Evolutionary conservation across 768 basidiomycete species (phyloP).

Genomic region (Trametopsis cervina): DNA sequence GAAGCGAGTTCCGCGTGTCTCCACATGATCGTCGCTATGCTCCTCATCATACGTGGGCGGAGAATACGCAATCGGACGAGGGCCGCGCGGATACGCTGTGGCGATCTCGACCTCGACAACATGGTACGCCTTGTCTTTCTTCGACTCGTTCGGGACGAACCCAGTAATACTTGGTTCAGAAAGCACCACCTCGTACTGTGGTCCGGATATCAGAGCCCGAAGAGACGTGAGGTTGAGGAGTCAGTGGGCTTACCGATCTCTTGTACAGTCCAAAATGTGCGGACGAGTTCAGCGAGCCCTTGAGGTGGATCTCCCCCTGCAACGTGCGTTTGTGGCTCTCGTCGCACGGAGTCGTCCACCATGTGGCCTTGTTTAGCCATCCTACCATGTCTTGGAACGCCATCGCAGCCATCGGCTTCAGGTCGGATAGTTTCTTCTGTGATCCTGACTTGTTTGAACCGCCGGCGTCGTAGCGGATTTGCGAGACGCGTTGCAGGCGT

Average conservation of each 20-base stretch:
- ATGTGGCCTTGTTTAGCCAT: neutral
- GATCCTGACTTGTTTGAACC: neutral
- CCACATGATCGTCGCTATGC: neutral
- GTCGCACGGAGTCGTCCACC: constrained; percentile 6
- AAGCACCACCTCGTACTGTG: constrained; percentile 11
- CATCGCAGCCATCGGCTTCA: neutral
- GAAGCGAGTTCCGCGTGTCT: neutral
- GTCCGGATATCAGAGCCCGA: no score
- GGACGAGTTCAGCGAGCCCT: neutral
- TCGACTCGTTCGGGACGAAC: neutral
- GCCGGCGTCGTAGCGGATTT: neutral
- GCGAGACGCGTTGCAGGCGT: constrained; percentile 2
- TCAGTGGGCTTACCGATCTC: neutral
- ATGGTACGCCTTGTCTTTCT: neutral
- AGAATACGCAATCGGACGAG: constrained; percentile 12
- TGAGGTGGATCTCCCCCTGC: constrained; percentile 9
- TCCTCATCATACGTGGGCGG: constrained; percentile 3
- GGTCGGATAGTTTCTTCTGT: neutral
- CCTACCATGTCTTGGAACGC: neutral
- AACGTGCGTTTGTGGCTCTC: neutral
- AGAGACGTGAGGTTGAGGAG: neutral
- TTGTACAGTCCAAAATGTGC: constrained; percentile 3
- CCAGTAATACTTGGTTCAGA: constrained; percentile 3
- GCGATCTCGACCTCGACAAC: constrained; percentile 6
- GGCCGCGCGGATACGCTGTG: constrained; percentile 8